Base-by-base conservation (phyloP, 768 basidiomycete genomes). In the Phallus indusiatus region DNA sequence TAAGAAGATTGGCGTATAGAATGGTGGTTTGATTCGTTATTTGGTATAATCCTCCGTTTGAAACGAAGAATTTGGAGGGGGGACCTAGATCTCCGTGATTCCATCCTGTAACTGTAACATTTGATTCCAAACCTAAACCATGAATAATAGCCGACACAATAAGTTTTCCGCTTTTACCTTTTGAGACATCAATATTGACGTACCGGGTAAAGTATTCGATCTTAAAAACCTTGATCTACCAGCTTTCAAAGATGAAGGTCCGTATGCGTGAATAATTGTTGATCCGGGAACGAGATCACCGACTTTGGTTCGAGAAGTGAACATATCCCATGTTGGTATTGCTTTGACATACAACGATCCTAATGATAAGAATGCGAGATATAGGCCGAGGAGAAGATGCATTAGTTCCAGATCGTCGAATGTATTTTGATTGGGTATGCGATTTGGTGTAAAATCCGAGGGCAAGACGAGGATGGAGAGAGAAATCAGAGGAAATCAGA, bases 11-110 rank as follows among this genome's bases (percentile, higher is more conserved):
- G 48, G 84, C 78, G 54, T 76, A 76, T 57, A 76, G 74, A 55
- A 85, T 79, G 16, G 78, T 73, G 0, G 81, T 76, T 55, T 79
- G 79, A 67, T 86, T 85, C 56, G 75, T 73, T 64, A 75, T 76
- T 54, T 79, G 77, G 72, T 75, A 81, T 22, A 85, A 72, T 53
- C 78, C 76, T 51, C 75, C 69, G 59, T 75, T 73, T 64, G 76
- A 71, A 61, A 85, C 72, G 69, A 81, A 82, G 69, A 83, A 85
- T 17, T 80, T 65, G 8, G 79, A 73, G 14, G 79, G 78, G 10
- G 60, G 54, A 12, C 54, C 54, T 17, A n/a, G 20, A 8, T 50
- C 49, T 8, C 35, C 17, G 35, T 55, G 35, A 6, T 42, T 16
- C 28, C 36, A 55, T 18, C 42, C 34, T 46, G 33, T 12, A 17